Conservation (phyloP, 2,329 filamentous ascomycete genomes). For the Fusarium transvaalense region DNA sequence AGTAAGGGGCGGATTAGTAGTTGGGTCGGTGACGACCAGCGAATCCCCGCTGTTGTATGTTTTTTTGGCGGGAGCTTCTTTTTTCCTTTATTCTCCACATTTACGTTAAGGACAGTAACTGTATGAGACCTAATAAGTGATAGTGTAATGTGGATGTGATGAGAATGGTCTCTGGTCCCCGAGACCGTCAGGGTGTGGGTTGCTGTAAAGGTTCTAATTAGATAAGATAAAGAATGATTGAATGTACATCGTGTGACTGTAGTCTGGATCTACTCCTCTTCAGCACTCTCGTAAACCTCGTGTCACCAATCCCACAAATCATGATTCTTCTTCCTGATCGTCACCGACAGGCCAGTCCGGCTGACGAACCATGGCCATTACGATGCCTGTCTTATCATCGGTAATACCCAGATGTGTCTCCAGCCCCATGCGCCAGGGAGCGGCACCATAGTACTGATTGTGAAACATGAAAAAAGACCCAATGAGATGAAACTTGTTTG, state of each 20-base stretch:
- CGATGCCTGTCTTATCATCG: conserved; percentile 18
- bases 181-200: too few species aligned
- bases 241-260: background rate
- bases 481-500: conserved; percentile 32
- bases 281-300: fast-evolving
- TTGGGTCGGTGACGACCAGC: conserved; percentile 1
- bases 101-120: too few species aligned
- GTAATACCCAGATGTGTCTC: conserved; percentile 32
- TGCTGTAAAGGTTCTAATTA: too few species aligned
- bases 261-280: too few species aligned
- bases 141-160: too few species aligned
- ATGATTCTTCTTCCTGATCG: conserved; percentile 13
- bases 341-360: conserved; percentile 20
- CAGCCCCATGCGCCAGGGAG: conserved; percentile 23
- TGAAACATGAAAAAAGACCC: conserved; percentile 35
- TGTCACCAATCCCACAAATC: background rate
- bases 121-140: too few species aligned
- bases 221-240: too few species aligned
- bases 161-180: too few species aligned
- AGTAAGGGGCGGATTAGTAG: background rate
- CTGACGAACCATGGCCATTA: conserved; percentile 23
- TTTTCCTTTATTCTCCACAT: background rate
- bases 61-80: background rate
- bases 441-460: conserved; percentile 1
- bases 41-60: conserved; percentile 1